Conservation (phyloP, 2,329 filamentous ascomycete species). For the Nigrospora sphaerica region DNA sequence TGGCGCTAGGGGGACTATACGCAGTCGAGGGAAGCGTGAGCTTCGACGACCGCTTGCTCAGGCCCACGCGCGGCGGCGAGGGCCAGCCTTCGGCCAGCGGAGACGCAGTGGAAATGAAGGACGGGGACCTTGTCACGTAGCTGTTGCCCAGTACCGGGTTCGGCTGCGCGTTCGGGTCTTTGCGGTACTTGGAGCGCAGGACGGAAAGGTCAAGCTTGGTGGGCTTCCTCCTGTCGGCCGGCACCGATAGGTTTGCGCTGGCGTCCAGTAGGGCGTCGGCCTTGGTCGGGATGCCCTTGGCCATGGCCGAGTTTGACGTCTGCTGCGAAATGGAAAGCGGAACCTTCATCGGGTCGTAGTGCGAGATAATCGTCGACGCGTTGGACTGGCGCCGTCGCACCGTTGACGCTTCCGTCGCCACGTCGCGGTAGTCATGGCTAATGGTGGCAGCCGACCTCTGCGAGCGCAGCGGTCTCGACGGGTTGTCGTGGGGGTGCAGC, state of each 20-base stretch:
- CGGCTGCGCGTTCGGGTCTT: constrained; percentile 21
- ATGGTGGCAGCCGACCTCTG: constrained; percentile 17
- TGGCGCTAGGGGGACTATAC: too few relatives aligned
- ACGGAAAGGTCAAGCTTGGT: constrained; percentile 41
- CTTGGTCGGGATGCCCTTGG: constrained; percentile 45
- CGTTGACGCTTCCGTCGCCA: constrained; percentile 33
- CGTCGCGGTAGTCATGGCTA: constrained; percentile 16
- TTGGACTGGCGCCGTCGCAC: constrained; percentile 42
- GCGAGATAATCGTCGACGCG: constrained; percentile 45
- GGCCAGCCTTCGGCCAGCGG: constrained; percentile 8
- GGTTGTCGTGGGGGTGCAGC: constrained; percentile 12
- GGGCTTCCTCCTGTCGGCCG: constrained; percentile 36
- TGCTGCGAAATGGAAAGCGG: constrained; percentile 52
- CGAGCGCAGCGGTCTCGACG: constrained; percentile 10
- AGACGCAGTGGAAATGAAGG: constrained; percentile 29
- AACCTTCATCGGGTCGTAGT: constrained; percentile 49
- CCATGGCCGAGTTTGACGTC: constrained; percentile 51
- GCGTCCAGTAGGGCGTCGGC: constrained; percentile 38
- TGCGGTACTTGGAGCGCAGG: constrained; percentile 28
- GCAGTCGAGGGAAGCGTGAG: not conserved
- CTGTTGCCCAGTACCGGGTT: constrained; percentile 27
- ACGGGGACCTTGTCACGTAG: constrained; percentile 33
- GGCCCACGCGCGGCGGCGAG: constrained; percentile 5
- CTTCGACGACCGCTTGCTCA: constrained; percentile 7
- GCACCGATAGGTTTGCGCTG: constrained; percentile 23